A percentile compares a stretch with the other conserved stretches of the same genome.
Conservation (phyloP, 78 protist species). For the Emiliania huxleyi region DNA sequence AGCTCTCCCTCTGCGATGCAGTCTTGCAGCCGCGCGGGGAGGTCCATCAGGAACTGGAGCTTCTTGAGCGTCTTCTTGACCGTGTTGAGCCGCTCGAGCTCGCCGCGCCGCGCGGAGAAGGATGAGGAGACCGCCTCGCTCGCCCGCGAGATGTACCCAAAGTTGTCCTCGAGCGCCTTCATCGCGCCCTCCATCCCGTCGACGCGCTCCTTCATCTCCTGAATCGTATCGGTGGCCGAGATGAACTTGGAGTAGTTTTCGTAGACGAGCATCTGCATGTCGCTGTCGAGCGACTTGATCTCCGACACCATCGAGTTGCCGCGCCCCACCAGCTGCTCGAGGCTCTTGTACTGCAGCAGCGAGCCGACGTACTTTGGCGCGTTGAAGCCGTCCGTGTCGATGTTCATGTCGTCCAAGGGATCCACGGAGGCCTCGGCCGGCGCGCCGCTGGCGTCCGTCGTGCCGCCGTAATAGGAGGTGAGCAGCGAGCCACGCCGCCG, state of each 20-base stretch:
- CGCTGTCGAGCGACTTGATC: constrained; percentile 76
- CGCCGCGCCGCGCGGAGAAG: constrained; percentile 38
- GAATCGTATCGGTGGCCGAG: constrained; percentile 90
- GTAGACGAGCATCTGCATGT: constrained; percentile 91
- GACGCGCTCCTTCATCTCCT: constrained; percentile 81
- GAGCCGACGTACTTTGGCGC: neutral
- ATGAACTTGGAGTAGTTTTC: constrained; percentile 94
- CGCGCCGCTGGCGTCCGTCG: too few species aligned
- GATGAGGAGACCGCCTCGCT: constrained; percentile 59
- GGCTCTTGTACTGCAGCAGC: neutral
- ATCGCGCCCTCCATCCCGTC: constrained; percentile 79
- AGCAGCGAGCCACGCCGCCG: too few species aligned
- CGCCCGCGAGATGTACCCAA: constrained; percentile 61
- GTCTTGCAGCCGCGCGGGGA: constrained; percentile 74
- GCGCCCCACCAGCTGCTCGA: neutral
- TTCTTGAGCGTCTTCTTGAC: neutral
- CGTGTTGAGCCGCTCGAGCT: neutral
- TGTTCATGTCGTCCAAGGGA: neutral
- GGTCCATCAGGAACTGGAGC: constrained; percentile 83
- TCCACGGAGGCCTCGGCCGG: too few species aligned
- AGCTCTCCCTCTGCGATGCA: constrained; percentile 70
- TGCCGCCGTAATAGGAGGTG: too few species aligned
- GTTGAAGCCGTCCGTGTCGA: neutral
- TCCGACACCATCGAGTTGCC: constrained; percentile 37
- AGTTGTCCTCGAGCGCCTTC: constrained; percentile 62